These are phyloP conservation scores for Tricholomella constricta DNA, from an alignment of 768 basidiomycete species.

Conservation along the genomic window DNA sequence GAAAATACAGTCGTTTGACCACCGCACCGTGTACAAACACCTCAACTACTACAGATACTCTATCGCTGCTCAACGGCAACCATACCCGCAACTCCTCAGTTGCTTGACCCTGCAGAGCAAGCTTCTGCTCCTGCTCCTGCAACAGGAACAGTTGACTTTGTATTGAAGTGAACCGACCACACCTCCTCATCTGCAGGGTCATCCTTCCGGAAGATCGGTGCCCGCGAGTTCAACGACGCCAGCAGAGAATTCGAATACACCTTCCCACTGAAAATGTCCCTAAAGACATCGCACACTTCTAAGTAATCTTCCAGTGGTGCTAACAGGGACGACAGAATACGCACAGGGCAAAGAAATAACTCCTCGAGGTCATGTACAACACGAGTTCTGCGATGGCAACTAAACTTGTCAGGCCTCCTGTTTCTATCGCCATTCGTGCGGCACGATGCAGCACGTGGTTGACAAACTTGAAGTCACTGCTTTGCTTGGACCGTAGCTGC, in stretches of 20 bases:
- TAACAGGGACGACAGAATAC: background rate
- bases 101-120: no score
- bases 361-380: background rate
- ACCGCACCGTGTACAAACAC: no score
- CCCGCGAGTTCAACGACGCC: slow-evolving; percentile 1
- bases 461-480: background rate
- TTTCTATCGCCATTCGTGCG: background rate
- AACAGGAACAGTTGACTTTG: no score
- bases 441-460: background rate
- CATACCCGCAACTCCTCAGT: no score
- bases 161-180: no score
- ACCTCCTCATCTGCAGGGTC: background rate
- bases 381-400: background rate
- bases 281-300: no score
- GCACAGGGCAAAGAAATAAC: background rate
- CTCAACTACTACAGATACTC: no score
- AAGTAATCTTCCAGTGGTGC: no score
- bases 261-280: slow-evolving; percentile 3
- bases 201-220: background rate
- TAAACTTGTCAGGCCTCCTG: background rate
- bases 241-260: slow-evolving; percentile 6
- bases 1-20: no score
- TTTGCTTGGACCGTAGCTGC: background rate
- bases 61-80: no score
- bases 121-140: no score